Percentiles rank a stretch among this genome's conserved stretches.
Conservation (phyloP, 2,329 filamentous ascomycete species). For the Pseudocercospora musae region DNA sequence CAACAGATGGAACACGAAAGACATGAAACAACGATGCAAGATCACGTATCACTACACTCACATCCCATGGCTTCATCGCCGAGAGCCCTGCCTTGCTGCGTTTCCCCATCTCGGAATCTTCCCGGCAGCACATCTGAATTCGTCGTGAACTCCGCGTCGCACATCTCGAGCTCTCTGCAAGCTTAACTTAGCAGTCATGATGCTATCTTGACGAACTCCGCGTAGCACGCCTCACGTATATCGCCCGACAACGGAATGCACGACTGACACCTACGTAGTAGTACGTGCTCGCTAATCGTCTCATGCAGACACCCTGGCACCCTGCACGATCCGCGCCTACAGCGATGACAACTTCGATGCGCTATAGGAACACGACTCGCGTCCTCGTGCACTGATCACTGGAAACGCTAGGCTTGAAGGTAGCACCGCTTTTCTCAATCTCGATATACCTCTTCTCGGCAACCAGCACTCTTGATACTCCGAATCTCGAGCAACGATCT, state of each 20-base stretch:
- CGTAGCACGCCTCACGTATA: background rate
- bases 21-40: background rate
- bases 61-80: background rate
- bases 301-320: background rate
- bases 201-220: background rate
- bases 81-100: background rate
- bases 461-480: background rate
- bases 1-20: background rate
- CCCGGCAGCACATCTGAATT: background rate
- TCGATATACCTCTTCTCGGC: background rate
- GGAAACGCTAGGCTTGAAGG: too few species aligned
- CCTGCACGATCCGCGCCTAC: background rate
- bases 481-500: background rate
- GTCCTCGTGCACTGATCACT: too few species aligned
- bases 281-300: background rate
- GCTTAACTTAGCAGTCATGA: background rate
- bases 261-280: background rate
- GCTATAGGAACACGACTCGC: too few species aligned
- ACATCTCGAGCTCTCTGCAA: background rate
- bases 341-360: background rate
- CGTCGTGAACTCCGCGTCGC: background rate
- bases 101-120: background rate
- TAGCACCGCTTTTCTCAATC: background rate
- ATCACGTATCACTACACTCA: background rate
- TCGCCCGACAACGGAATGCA: background rate